Percentiles rank a stretch among this genome's conserved stretches.
phyloP scores from a whole-genome alignment of 2,329 filamentous ascomycete species.

The Cordyceps pruinosa region DNA sequence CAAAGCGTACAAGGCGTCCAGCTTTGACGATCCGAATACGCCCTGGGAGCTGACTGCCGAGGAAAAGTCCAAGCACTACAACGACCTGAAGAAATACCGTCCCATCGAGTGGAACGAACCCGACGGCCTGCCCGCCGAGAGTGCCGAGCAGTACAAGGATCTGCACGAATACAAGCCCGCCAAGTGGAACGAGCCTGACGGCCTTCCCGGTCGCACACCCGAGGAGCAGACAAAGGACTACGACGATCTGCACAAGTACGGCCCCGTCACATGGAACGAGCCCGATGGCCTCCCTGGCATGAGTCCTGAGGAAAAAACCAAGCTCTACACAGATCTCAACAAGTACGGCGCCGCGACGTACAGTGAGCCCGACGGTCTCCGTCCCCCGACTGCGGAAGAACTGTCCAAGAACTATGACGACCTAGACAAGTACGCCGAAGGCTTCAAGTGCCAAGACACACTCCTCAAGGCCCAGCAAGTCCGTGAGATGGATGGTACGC shows the following conservation, averaged over 20 bases:
- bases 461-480: slow-evolving; percentile 23
- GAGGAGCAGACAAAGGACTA: slow-evolving; percentile 24
- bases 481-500: slow-evolving; percentile 23
- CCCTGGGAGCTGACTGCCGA: slow-evolving; percentile 22
- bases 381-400: slow-evolving; percentile 25
- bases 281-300: slow-evolving; percentile 19
- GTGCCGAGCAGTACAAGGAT: slow-evolving; percentile 22
- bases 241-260: slow-evolving; percentile 27
- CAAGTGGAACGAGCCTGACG: slow-evolving; percentile 23
- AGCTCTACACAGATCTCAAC: slow-evolving; percentile 30
- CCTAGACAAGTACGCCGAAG: slow-evolving; percentile 31
- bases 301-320: slow-evolving; percentile 28
- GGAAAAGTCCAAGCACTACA: slow-evolving; percentile 23
- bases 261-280: slow-evolving; percentile 22
- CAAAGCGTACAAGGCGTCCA: slow-evolving; percentile 25
- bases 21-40: slow-evolving; percentile 23
- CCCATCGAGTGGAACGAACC: slow-evolving; percentile 21
- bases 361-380: slow-evolving; percentile 26
- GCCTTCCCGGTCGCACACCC: slow-evolving; percentile 18
- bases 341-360: slow-evolving; percentile 26
- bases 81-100: slow-evolving; percentile 22
- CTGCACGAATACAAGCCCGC: slow-evolving; percentile 23
- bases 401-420: slow-evolving; percentile 34
- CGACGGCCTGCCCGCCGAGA: background rate
- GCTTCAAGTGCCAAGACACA: slow-evolving; percentile 28